phyloP scores from a whole-genome alignment of 768 basidiomycete species.

The Podaxis sp. region DNA sequence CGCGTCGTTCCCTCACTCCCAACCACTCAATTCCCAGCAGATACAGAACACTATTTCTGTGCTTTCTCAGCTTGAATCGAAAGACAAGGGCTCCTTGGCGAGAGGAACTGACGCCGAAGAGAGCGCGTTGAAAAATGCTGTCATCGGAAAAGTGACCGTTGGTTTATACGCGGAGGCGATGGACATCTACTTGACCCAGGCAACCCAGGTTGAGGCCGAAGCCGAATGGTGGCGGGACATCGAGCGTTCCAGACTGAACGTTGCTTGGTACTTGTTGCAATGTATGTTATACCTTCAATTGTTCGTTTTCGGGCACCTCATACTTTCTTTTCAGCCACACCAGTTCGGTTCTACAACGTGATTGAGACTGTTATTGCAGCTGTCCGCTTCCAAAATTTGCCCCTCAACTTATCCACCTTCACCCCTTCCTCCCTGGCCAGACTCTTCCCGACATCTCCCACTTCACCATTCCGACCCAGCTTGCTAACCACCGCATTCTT shows the following conservation, averaged over 20 bases:
- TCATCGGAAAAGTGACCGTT: constrained; percentile 46
- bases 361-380: constrained; percentile 35
- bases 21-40: constrained; percentile 20
- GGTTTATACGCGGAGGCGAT: constrained; percentile 63
- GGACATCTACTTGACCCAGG: constrained; percentile 60
- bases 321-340: constrained; percentile 35
- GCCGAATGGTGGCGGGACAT: constrained; percentile 83
- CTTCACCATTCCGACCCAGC: constrained; percentile 39
- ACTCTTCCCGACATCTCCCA: constrained; percentile 42
- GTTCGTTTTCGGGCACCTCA: neutral
- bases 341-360: constrained; percentile 34
- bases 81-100: neutral
- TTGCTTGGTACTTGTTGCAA: constrained; percentile 70
- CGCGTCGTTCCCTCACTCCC: constrained; percentile 28
- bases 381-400: constrained; percentile 38
- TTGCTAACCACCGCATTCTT: constrained; percentile 58
- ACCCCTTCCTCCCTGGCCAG: constrained; percentile 42
- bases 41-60: constrained; percentile 22
- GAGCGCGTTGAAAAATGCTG: constrained; percentile 34
- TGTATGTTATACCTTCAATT: constrained; percentile 43
- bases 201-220: constrained; percentile 66
- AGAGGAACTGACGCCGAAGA: constrained; percentile 26
- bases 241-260: constrained; percentile 51
- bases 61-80: constrained; percentile 23
- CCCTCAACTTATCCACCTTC: constrained; percentile 42